Conservation (phyloP, 257 asterid species). For the Nemophila menziesii region DNA sequence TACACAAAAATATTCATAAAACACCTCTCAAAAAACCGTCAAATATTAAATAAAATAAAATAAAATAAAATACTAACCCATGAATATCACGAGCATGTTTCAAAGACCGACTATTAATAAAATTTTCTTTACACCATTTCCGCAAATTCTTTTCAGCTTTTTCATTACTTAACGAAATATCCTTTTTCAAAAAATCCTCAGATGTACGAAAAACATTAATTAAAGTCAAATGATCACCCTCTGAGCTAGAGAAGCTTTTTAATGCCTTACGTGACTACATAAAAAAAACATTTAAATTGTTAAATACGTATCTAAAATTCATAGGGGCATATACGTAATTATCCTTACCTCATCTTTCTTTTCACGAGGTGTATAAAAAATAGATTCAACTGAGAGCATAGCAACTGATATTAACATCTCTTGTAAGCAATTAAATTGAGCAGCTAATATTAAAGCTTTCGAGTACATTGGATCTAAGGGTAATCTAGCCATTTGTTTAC, state of each 20-base stretch:
- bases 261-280: constrained; percentile 66
- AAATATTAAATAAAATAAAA: no score
- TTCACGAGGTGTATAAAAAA: constrained; percentile 85
- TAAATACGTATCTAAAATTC: neutral
- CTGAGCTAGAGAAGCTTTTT: constrained; percentile 68
- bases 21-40: neutral
- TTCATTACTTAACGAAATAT: constrained; percentile 33
- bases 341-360: constrained; percentile 92
- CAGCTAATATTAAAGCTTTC: constrained; percentile 83
- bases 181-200: constrained; percentile 60
- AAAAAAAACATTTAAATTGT: neutral
- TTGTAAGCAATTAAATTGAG: constrained; percentile 70
- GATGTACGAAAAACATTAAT: constrained; percentile 70
- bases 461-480: constrained; percentile 88
- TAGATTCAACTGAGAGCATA: constrained; percentile 88
- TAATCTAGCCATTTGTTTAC: constrained; percentile 82
- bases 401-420: constrained; percentile 79
- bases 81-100: constrained; percentile 88
- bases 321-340: constrained; percentile 2
- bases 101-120: constrained; percentile 77
- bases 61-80: constrained; percentile 36
- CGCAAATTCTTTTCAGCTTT: constrained; percentile 78
- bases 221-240: constrained; percentile 92
- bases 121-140: constrained; percentile 93
- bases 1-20: constrained; percentile 20